Evolutionary conservation across 2,329 filamentous ascomycete species (phyloP), one percentile per base, ranked within the genome.

Genomic region (Phaeophleospora eucalypticola): DNA sequence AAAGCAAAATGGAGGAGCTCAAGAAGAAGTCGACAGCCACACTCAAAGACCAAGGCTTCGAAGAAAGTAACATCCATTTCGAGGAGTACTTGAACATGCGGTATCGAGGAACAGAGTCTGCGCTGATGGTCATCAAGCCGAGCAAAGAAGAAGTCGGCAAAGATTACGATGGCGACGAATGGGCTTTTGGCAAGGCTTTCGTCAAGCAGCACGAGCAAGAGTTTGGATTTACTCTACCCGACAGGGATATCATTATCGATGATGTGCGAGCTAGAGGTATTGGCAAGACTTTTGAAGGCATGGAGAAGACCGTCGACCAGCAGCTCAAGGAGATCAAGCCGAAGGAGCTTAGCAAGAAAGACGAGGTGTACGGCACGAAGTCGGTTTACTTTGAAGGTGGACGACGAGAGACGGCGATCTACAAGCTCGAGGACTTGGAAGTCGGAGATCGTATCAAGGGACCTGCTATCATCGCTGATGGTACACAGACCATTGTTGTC

Each of bases 51-150:
- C 90, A 96, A 67, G 90, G 89, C 0, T 95, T 96, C 61, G 72
- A 77, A 1, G 80, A 86, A 36, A 71, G 79, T 4, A 81, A 87
- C 24, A 87, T 95, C 18, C 77, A 83, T 0, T 95, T 91, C 60
- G 89, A 95, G 64, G 87, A 95, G 63, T 96, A 95, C 61, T 79
- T 97, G 46, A 95, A 96, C 64, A 89, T 96, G 84, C 77, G 90
- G 47, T 95, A 95, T 61, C 81, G 88, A 29, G 89, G 89, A 9
- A 95, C 89, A 0, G 89, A 95, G 64, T 94, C 89, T 6, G 87
- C 89, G 1, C 76, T 95, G 35, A 96, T 95, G 89, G 81, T 95
- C 39, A 71, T 93, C 54, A 88, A 85, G 66, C 88, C 89, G 0
- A 77, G 68, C 2, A 69, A 76, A 32, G 78, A 82, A 41, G 83